Evolutionary conservation across 2,329 filamentous ascomycete species (phyloP).

Genomic region (Colletotrichum tanaceti): DNA sequence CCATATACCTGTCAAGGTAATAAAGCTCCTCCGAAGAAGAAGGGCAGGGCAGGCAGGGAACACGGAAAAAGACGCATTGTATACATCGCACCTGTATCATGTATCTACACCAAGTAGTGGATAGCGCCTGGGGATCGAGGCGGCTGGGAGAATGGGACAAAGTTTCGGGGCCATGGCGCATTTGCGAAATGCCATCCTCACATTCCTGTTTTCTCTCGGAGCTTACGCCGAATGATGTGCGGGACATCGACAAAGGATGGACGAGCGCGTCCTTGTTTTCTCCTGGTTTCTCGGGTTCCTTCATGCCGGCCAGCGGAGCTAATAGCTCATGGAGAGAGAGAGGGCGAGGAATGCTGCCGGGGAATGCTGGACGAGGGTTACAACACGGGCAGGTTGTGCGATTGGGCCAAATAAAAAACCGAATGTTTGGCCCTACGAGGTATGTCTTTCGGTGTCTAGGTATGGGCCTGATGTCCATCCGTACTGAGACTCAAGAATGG

Average conservation of each 20-base stretch:
- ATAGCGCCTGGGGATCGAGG: background rate
- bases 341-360: constrained; percentile 14
- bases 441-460: constrained; percentile 1
- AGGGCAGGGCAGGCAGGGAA: no score
- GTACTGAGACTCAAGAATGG: constrained; percentile 14
- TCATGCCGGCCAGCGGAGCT: constrained; percentile 9
- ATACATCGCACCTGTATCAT: no score
- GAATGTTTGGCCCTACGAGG: background rate
- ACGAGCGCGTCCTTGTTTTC: constrained; percentile 11
- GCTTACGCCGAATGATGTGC: constrained; percentile 20
- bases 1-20: no score
- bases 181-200: constrained; percentile 30
- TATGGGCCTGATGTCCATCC: no score
- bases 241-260: background rate
- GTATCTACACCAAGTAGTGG: no score
- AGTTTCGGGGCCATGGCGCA: background rate
- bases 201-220: constrained; percentile 21
- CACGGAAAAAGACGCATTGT: background rate
- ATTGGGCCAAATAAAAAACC: background rate
- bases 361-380: constrained; percentile 22
- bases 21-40: background rate
- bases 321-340: constrained; percentile 1
- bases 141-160: constrained; percentile 3
- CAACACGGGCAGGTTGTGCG: constrained; percentile 17
- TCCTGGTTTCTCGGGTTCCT: constrained; percentile 3